Evolutionary conservation across 1,284 basidiomycete genomes (phyloP).

Genomic region (Rugosomyces carneus): DNA sequence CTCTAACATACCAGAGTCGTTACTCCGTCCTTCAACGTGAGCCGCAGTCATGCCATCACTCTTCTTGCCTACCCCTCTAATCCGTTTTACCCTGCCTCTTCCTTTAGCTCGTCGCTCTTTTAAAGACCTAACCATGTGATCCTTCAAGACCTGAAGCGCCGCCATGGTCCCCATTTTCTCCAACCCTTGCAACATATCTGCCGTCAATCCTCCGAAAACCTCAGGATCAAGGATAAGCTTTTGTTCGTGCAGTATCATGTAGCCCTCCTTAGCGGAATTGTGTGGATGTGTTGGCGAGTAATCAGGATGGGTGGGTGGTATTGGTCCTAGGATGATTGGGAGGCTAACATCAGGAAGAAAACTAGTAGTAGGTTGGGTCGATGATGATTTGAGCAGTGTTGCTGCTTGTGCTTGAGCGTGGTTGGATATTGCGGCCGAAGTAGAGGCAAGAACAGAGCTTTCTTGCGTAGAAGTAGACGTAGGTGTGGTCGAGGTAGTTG

Average conservation of each 20-base stretch:
- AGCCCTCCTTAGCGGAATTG: constrained; percentile 50
- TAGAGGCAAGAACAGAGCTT: not conserved
- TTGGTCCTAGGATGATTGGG: constrained; percentile 39
- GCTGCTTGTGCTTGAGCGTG: constrained; percentile 10
- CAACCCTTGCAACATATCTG: constrained; percentile 68
- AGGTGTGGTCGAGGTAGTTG: constrained; percentile 14
- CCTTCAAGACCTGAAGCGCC: constrained; percentile 77
- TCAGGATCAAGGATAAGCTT: constrained; percentile 79
- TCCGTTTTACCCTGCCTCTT: constrained; percentile 33
- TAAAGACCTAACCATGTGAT: constrained; percentile 78
- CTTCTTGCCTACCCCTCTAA: constrained; percentile 25
- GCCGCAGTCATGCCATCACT: constrained; percentile 10
- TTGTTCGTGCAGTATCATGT: constrained; percentile 81
- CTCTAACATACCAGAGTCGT: too few relatives aligned
- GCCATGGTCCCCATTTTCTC: constrained; percentile 80
- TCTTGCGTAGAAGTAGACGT: constrained; percentile 1
- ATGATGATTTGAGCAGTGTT: constrained; percentile 5
- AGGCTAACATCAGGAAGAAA: constrained; percentile 38
- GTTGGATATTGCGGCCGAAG: constrained; percentile 10
- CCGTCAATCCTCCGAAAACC: constrained; percentile 76
- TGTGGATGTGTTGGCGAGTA: constrained; percentile 40
- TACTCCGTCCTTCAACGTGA: constrained; percentile 20
- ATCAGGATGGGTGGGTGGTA: constrained; percentile 39
- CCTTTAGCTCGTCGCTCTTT: constrained; percentile 68
- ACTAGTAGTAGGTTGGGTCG: too few relatives aligned